Evolutionary conservation across 2,329 filamentous ascomycete genomes (phyloP).

Genomic region (Arthroderma sp.): DNA sequence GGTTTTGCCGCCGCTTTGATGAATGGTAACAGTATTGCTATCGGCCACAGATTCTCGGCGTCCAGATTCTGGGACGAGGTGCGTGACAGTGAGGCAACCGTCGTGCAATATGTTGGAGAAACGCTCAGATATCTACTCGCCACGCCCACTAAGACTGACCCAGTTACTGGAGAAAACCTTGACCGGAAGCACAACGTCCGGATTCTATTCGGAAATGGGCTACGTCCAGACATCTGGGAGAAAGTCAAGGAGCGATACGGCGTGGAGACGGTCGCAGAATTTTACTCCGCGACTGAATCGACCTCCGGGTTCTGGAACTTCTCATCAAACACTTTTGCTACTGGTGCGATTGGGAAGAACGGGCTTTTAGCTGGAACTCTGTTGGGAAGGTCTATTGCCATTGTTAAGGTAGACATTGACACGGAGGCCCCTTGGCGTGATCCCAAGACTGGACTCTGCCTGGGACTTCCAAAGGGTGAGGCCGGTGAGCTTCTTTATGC

Average conservation of each 20-base stretch:
- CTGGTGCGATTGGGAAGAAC: conserved; percentile 65
- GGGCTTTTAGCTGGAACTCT: conserved; percentile 49
- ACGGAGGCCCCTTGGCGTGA: conserved; percentile 57
- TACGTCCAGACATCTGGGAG: conserved; percentile 77
- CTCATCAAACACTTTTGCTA: conserved; percentile 56
- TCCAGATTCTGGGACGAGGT: conserved; percentile 65
- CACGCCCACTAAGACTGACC: conserved; percentile 48
- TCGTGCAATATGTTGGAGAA: conserved; percentile 80
- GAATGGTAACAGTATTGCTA: conserved; percentile 51
- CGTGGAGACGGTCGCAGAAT: conserved; percentile 60
- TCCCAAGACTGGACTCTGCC: conserved; percentile 56
- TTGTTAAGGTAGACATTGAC: conserved; percentile 60
- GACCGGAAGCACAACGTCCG: conserved; percentile 63
- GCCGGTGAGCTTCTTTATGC: conserved; percentile 63
- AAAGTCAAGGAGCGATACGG: conserved; percentile 69
- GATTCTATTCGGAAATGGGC: conserved; percentile 68
- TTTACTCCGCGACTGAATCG: conserved; percentile 69
- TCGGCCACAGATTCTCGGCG: conserved; percentile 68
- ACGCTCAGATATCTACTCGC: conserved; percentile 71
- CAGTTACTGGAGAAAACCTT: conserved; percentile 50
- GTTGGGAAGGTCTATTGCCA: conserved; percentile 37
- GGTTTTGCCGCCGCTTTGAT: conserved; percentile 51
- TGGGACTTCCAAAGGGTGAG: conserved; percentile 43
- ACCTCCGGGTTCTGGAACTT: conserved; percentile 58
- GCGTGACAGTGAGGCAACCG: conserved; percentile 55